Evolutionary conservation across 2,329 filamentous ascomycete genomes (phyloP), one percentile per base, ranked within the genome.

Genomic region (Epichloe gansuensis): DNA sequence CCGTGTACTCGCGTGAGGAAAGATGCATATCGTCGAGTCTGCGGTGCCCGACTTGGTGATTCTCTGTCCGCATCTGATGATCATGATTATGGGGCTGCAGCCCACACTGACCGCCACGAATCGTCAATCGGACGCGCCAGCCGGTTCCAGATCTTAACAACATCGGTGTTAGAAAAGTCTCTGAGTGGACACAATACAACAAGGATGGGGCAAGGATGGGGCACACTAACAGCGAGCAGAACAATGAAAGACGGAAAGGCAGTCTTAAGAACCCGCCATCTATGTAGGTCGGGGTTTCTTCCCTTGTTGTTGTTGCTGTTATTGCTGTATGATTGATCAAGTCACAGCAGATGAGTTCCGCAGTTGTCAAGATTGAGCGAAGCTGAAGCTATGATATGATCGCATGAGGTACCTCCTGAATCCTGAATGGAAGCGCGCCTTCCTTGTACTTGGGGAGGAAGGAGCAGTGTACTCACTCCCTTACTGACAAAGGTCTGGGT

Each of bases 71-170:
- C 9, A 46, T 6, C 27, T 23, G 31, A 35, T 36, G 44, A 46
- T 46, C 7, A 36, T 45, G 43, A 45, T 34, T 36, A 9, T 31
- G 44, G 31, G 12, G 31, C 5, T 49, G 47, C 47, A 49, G 38
- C 38, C 47, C 38, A 42, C 40, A 49, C 25, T 49, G 38, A 49
- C 47, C 38, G 47, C 36, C 38, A 49, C 47, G 34, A 41, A 49
- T 42, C 38, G 38, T 42, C 38, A 35, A 44, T 41, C 42, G 23
- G 15, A 41, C 12, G 38, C 8, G 38, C 38, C 41, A 23, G 23
- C 27, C 47, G 23, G 47, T n/a, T 40, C 47, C n/a, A 49, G 38
- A 49, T 34, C 47, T 49, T 13, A 23, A 5, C 31, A 35, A 35
- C n/a, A 36, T 47, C 44, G 44, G 27, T 21, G 9, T 21, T 42